phyloP scores from a whole-genome alignment of 108 stramenopile species.

The Nitzschia palea region DNA sequence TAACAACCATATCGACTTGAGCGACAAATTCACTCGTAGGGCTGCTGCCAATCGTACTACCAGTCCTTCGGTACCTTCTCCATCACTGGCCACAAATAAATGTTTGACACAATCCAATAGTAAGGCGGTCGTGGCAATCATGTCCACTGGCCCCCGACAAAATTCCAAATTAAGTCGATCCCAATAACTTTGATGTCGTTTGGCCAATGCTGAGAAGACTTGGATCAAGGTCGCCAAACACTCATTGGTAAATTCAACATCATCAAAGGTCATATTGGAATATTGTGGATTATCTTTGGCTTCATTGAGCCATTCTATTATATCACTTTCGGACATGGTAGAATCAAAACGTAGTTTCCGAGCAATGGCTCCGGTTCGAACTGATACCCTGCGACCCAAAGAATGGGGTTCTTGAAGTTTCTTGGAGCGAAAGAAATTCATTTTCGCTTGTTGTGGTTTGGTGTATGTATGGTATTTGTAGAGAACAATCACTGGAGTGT shows the following conservation, averaged over 20 bases:
- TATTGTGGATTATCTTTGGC: conserved; percentile 10
- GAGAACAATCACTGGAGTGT: too few species aligned
- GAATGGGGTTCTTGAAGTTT: background rate
- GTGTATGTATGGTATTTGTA: too few species aligned
- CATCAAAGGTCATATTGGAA: conserved; percentile 18
- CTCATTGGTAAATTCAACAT: conserved; percentile 1
- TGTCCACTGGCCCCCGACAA: conserved; percentile 17
- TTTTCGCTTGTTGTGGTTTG: too few species aligned
- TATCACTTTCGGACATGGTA: conserved; percentile 1
- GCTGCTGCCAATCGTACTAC: conserved; percentile 12
- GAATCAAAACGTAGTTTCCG: conserved; percentile 20
- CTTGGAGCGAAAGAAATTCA: background rate
- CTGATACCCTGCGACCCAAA: background rate
- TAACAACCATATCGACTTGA: conserved; percentile 25
- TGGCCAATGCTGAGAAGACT: background rate
- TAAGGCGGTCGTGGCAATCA: conserved; percentile 12
- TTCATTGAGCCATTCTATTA: conserved; percentile 14
- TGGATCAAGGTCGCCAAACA: background rate
- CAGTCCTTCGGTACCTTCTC: background rate
- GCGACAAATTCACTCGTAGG: conserved; percentile 5
- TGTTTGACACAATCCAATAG: conserved; percentile 12
- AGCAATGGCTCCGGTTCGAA: background rate
- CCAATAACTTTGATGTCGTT: background rate
- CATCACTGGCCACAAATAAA: conserved; percentile 22
- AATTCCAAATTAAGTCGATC: conserved; percentile 25